Conservation (phyloP, 1,284 basidiomycete species). For the Entoloma clypeatum region DNA sequence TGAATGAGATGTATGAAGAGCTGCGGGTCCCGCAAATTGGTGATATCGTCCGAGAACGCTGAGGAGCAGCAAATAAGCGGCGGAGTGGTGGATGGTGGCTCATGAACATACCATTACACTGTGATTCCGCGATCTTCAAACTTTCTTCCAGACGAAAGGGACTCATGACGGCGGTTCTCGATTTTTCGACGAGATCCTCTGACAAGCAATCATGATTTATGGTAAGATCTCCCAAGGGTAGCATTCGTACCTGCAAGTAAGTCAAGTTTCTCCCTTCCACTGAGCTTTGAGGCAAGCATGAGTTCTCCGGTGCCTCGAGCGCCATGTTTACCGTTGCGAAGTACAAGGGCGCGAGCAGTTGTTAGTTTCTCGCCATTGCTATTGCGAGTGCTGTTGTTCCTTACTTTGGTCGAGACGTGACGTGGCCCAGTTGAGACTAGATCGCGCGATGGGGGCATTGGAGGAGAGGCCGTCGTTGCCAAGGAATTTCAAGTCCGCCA, state of each 20-base stretch:
- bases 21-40: slow-evolving; percentile 56
- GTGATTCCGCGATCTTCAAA: slow-evolving; percentile 63
- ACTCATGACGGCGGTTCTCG: slow-evolving; percentile 52
- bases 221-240: slow-evolving; percentile 9
- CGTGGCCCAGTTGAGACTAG: slow-evolving; percentile 53
- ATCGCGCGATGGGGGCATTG: slow-evolving; percentile 31
- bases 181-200: slow-evolving; percentile 66
- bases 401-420: slow-evolving; percentile 41
- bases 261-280: slow-evolving; percentile 73
- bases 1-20: slow-evolving; percentile 54
- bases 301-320: slow-evolving; percentile 67
- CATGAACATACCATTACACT: slow-evolving; percentile 53
- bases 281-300: slow-evolving; percentile 51
- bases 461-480: slow-evolving; percentile 24
- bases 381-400: slow-evolving; percentile 39
- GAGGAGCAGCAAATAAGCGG: slow-evolving; percentile 1
- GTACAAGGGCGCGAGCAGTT: slow-evolving; percentile 64
- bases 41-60: slow-evolving; percentile 68
- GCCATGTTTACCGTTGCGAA: slow-evolving; percentile 72
- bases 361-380: slow-evolving; percentile 53
- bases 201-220: slow-evolving; percentile 12
- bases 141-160: slow-evolving; percentile 64
- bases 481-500: slow-evolving; percentile 21
- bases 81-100: not conserved
- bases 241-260: slow-evolving; percentile 59